phyloP scores from a whole-genome alignment of 257 asterid species.

The Solanum lycopersicoides region DNA sequence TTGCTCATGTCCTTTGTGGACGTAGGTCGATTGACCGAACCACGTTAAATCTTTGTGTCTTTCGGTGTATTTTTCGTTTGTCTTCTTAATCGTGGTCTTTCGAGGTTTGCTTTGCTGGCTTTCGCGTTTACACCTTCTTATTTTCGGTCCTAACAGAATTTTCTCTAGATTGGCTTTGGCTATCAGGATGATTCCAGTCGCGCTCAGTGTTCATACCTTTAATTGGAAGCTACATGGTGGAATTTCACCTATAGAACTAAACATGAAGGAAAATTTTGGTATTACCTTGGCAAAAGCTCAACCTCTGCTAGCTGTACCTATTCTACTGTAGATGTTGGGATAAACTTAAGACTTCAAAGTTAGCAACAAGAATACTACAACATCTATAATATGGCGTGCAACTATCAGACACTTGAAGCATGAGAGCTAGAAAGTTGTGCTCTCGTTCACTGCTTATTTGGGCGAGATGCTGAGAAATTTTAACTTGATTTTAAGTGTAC shows the following conservation, averaged over 20 bases:
- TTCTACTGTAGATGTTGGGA: too few relatives aligned
- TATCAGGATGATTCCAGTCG: constrained; percentile 1
- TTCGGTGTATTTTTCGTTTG: too few relatives aligned
- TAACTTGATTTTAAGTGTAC: not conserved
- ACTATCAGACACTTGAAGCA: not conserved
- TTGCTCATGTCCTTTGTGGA: too few relatives aligned
- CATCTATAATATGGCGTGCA: not conserved
- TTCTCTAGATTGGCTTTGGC: constrained; percentile 18
- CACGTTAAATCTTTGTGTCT: too few relatives aligned
- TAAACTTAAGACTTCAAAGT: too few relatives aligned
- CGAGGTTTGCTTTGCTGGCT: too few relatives aligned
- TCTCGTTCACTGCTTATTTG: not conserved
- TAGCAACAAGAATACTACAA: too few relatives aligned
- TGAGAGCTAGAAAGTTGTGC: not conserved
- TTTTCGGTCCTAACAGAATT: too few relatives aligned
- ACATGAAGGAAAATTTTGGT: constrained; percentile 21
- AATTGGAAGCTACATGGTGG: constrained; percentile 22
- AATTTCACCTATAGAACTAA: constrained; percentile 4
- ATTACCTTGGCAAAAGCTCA: constrained; percentile 15
- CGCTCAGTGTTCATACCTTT: constrained; percentile 11
- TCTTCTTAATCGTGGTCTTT: too few relatives aligned
- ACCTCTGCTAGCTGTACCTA: not conserved
- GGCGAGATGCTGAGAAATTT: not conserved
- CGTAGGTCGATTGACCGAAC: too few relatives aligned
- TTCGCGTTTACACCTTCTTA: too few relatives aligned